phyloP scores from a whole-genome alignment of 208 protist genomes.

The Leishmania martiniquensis region DNA sequence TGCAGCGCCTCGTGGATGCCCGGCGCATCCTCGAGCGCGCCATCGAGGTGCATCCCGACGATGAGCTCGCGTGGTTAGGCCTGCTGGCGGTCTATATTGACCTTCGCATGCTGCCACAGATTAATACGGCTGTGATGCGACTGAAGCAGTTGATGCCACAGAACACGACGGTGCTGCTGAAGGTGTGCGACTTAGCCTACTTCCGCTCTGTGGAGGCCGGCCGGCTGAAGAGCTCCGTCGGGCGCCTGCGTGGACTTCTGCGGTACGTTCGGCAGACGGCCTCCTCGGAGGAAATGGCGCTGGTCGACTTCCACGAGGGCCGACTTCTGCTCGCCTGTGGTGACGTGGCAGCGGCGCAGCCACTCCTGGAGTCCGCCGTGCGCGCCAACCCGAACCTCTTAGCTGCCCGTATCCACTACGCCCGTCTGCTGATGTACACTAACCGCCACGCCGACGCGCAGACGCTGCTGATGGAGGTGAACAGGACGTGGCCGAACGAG shows the following conservation, averaged over 20 bases:
- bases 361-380: conserved; percentile 64
- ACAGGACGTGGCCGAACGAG: conserved; percentile 67
- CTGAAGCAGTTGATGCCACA: conserved; percentile 62
- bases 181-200: conserved; percentile 84
- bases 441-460: conserved; percentile 51
- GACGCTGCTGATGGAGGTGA: conserved; percentile 55
- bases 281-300: conserved; percentile 58
- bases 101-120: conserved; percentile 55
- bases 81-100: conserved; percentile 79
- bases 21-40: conserved; percentile 70
- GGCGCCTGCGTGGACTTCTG: conserved; percentile 55
- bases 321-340: conserved; percentile 62
- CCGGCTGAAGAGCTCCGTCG: conserved; percentile 38
- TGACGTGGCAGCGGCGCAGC: conserved; percentile 54
- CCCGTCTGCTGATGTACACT: conserved; percentile 57
- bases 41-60: conserved; percentile 58
- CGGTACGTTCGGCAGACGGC: conserved; percentile 49
- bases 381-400: conserved; percentile 64
- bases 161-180: conserved; percentile 78
- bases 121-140: conserved; percentile 53
- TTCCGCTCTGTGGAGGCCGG: conserved; percentile 49
- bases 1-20: conserved; percentile 53
- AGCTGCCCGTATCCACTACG: conserved; percentile 77
- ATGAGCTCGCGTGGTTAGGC: conserved; percentile 78
- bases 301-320: conserved; percentile 84